Evolutionary conservation across 441 rosid genomes (phyloP), one percentile per base, ranked within the genome.

Genomic region (Metrosideros polymorpha): DNA sequence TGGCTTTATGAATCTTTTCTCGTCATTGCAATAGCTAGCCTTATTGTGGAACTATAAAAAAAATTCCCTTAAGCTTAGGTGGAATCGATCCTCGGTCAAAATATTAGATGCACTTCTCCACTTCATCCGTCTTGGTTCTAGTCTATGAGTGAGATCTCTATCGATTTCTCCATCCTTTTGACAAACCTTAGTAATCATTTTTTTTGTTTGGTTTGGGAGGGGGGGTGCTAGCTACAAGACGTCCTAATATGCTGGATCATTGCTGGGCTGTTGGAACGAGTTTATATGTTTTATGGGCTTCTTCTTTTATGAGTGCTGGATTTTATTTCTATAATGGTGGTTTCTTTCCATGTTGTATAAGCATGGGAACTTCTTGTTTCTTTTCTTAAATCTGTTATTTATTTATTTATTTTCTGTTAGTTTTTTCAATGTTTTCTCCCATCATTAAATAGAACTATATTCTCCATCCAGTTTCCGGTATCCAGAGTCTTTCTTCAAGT

Each of bases 401-500:
- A 42, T 49, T 35, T 45, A 29, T 79, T 15, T n/a, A n/a, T n/a
- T n/a, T n/a, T 18, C 27, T 82, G 57, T 51, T 42, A 49, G 39
- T 52, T 29, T 82, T 82, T 45, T 82, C 39, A 52, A 5, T 50
- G 77, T 27, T 66, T 66, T 18, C 77, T 66, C 77, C 13, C 15
- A 22, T 71, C 79, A 24, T 12, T 71, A 39, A 71, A 39, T 39
- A 22, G 79, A 71, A 39, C 55, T 87, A 32, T 82, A 86, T 53
- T 57, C 39, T 83, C 18, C 49, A 30, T 87, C 45, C 93, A 91
- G 95, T 88, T 91, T 93, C 96, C 84, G 94, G 93, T 43, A 89
- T 92, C 86, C 95, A 93, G 86, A 92, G 95, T 89, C 93, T 92
- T 86, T 93, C 96, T 84, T 93, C 95, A 84, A 93, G 94, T 85